Conservation (phyloP, 2,329 filamentous ascomycete species). For the Trichoderma sp. region DNA sequence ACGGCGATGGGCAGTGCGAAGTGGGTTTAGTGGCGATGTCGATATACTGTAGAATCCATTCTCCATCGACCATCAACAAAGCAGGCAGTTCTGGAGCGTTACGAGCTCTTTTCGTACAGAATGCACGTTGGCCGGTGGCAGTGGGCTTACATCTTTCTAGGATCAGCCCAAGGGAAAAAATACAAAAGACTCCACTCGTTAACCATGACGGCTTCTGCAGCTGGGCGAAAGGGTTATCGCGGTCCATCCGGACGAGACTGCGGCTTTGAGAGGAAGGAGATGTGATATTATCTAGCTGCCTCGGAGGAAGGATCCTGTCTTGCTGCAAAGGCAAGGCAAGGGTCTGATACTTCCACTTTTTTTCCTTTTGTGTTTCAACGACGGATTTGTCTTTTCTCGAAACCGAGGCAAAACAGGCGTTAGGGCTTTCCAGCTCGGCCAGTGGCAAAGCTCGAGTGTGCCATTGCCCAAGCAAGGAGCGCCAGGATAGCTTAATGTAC, state of each 20-base stretch:
- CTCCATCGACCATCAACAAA: constrained; percentile 1
- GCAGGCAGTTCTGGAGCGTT: not conserved
- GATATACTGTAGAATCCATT: not conserved
- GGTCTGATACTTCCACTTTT: constrained; percentile 3
- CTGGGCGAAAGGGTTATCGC: constrained; percentile 6
- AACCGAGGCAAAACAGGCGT: not conserved
- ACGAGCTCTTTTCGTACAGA: not conserved
- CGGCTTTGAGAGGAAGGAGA: constrained; percentile 10
- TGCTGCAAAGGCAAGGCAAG: not conserved
- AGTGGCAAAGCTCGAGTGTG: constrained; percentile 2
- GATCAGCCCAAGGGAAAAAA: not conserved
- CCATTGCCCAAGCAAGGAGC: constrained; percentile 14
- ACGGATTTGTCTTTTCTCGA: not conserved
- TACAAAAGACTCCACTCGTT: constrained; percentile 12
- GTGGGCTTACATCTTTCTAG: constrained; percentile 13
- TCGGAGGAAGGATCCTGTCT: not conserved
- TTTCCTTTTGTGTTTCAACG: not conserved
- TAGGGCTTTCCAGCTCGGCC: not conserved
- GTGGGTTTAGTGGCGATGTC: constrained; percentile 15
- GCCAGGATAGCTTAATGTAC: constrained; percentile 17
- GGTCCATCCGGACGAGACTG: not conserved
- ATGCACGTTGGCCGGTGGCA: not conserved
- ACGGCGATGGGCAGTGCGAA: constrained; percentile 3
- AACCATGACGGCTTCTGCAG: constrained; percentile 10
- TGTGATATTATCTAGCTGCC: not conserved